A percentile compares a stretch with the other conserved stretches of the same genome.
Evolutionary conservation across 1,139 yeast genomes (phyloP).

Genomic region (Blastobotrys illinoisensis): DNA sequence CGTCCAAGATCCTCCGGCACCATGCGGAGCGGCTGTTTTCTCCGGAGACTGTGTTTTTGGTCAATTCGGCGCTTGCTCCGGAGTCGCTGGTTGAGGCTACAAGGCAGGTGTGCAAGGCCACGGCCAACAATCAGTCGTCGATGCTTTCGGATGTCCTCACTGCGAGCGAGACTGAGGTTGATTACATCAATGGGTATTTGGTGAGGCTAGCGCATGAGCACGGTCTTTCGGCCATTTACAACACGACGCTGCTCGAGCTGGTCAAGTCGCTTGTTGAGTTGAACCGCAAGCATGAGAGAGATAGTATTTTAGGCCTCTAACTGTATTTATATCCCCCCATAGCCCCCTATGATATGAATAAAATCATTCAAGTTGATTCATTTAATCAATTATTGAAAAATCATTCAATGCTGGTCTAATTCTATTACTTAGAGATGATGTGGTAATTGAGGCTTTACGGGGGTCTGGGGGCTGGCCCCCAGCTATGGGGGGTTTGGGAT

Average conservation of each 20-base stretch:
- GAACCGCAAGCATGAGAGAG: conserved; percentile 7
- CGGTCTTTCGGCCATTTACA: conserved; percentile 41
- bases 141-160: conserved; percentile 78
- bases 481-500: no score
- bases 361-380: no score
- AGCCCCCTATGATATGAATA: no score
- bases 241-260: conserved; percentile 44
- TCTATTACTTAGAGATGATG: no score
- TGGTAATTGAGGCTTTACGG: no score
- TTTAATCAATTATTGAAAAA: no score
- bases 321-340: not conserved
- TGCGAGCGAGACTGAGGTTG: conserved; percentile 65
- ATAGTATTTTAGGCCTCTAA: not conserved
- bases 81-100: conserved; percentile 46
- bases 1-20: conserved; percentile 22
- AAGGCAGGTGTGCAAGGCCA: conserved; percentile 40
- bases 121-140: conserved; percentile 65
- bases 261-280: conserved; percentile 30
- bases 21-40: conserved; percentile 30
- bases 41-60: conserved; percentile 16
- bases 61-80: conserved; percentile 36
- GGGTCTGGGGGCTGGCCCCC: no score
- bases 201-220: conserved; percentile 46
- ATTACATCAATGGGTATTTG: conserved; percentile 73
- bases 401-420: no score